phyloP scores from a whole-genome alignment of 192 early-diverging fungal species.

The Dispira parvispora region DNA sequence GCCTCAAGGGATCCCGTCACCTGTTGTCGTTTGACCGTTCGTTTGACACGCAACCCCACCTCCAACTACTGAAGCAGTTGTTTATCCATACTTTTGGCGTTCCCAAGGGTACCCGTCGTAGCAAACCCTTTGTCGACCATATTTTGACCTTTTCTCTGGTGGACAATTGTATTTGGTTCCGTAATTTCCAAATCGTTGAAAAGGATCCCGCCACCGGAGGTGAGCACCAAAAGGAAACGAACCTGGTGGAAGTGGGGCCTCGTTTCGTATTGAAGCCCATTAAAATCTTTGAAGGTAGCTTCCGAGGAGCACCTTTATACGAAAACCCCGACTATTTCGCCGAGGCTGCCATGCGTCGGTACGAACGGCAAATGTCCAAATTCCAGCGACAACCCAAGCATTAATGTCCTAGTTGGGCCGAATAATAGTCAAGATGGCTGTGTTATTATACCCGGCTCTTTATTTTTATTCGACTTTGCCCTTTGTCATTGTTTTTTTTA shows the following conservation, averaged over 20 bases:
- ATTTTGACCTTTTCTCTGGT: slow-evolving; percentile 76
- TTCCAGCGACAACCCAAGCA: too few species aligned
- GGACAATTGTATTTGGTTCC: slow-evolving; percentile 84
- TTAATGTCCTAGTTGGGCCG: too few species aligned
- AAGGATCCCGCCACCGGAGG: slow-evolving; percentile 21
- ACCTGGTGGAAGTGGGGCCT: slow-evolving; percentile 90
- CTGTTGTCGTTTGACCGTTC: slow-evolving; percentile 87
- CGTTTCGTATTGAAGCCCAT: slow-evolving; percentile 88
- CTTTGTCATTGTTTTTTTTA: too few species aligned
- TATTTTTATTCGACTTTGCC: too few species aligned
- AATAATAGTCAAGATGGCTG: too few species aligned
- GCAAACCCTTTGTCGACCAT: slow-evolving; percentile 97
- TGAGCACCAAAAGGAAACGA: slow-evolving; percentile 32
- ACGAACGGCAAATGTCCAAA: too few species aligned
- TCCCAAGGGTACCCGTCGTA: slow-evolving; percentile 68
- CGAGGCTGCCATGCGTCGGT: too few species aligned
- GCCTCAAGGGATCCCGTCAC: slow-evolving; percentile 88
- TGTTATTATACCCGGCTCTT: too few species aligned
- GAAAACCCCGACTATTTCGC: slow-evolving; percentile 78
- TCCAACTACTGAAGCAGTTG: slow-evolving; percentile 81
- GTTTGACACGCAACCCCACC: slow-evolving; percentile 79
- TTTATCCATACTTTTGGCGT: slow-evolving; percentile 83
- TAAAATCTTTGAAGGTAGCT: slow-evolving; percentile 88
- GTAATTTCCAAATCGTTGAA: slow-evolving; percentile 91
- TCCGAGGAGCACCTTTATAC: slow-evolving; percentile 82